Conservation (phyloP, 2,329 filamentous ascomycete genomes). For the Fusarium buharicum region DNA sequence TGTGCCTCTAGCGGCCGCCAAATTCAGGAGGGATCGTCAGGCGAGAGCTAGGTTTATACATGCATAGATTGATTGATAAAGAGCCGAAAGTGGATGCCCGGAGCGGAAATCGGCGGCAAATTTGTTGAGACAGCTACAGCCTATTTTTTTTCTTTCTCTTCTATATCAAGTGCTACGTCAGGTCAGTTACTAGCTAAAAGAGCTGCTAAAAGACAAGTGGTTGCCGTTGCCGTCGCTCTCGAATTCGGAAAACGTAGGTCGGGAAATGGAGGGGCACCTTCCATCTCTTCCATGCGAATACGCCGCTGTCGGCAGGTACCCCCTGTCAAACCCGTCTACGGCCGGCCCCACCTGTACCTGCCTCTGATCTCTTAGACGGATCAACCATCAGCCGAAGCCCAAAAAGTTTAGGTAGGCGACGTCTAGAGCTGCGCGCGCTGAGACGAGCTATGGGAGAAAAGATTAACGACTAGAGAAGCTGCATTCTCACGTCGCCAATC, state of each 20-base stretch:
- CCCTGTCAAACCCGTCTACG: constrained; percentile 6
- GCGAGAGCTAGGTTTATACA: constrained; percentile 26
- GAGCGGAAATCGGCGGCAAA: constrained; percentile 36
- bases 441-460: constrained; percentile 36
- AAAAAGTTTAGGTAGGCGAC: constrained; percentile 44
- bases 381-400: constrained; percentile 1
- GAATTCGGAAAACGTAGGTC: constrained; percentile 31
- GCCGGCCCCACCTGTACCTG: constrained; percentile 40
- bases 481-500: constrained; percentile 32
- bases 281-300: constrained; percentile 21
- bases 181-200: neutral
- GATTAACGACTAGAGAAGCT: constrained; percentile 39
- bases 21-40: constrained; percentile 14
- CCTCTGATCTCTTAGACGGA: constrained; percentile 12
- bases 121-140: constrained; percentile 35
- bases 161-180: constrained; percentile 4
- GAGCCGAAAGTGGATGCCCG: constrained; percentile 6
- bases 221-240: constrained; percentile 22
- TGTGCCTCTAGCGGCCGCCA: no score
- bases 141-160: constrained; percentile 19
- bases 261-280: constrained; percentile 43
- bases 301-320: constrained; percentile 43
- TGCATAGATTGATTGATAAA: constrained; percentile 30
- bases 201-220: neutral
- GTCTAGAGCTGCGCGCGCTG: constrained; percentile 38